Percentiles rank a stretch among this genome's conserved stretches.
Evolutionary conservation across 2,329 filamentous ascomycete species (phyloP).

Genomic region (Scedosporium boydii): DNA sequence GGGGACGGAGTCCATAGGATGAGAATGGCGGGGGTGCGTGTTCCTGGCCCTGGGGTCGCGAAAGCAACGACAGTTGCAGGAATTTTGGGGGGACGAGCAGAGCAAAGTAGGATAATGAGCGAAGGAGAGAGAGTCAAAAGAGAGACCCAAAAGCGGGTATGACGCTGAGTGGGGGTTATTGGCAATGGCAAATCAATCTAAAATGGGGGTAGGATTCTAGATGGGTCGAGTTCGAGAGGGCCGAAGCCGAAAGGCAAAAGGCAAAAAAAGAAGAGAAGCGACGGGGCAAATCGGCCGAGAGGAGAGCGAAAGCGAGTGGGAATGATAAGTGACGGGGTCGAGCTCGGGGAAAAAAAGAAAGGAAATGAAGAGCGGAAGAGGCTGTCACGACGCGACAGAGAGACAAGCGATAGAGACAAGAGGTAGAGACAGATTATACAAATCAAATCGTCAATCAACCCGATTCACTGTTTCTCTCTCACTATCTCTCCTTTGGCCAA

Average conservation of each 20-base stretch:
- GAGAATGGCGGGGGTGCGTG: background rate
- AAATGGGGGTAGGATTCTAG: background rate
- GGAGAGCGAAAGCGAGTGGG: too few relatives aligned
- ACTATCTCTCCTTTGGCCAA: too few relatives aligned
- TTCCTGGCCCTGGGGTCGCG: background rate
- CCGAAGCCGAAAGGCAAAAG: background rate
- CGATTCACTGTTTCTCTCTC: too few relatives aligned
- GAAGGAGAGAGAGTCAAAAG: background rate
- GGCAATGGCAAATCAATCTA: background rate
- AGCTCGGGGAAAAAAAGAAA: background rate
- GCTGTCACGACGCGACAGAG: too few relatives aligned
- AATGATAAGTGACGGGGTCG: too few relatives aligned
- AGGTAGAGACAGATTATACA: too few relatives aligned
- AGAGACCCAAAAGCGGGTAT: background rate
- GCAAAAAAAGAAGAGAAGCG: background rate
- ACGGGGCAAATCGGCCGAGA: background rate
- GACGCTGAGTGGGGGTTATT: background rate
- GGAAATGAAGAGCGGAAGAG: too few relatives aligned
- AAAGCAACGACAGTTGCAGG: background rate
- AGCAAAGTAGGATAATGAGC: background rate
- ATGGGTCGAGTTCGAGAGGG: background rate
- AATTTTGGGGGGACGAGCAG: background rate
- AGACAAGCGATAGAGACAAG: too few relatives aligned
- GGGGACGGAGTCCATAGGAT: background rate
- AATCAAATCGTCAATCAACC: too few relatives aligned